phyloP scores from a whole-genome alignment of 495 filamentous ascomycete species.

The Saxispiralis lemnorum region DNA sequence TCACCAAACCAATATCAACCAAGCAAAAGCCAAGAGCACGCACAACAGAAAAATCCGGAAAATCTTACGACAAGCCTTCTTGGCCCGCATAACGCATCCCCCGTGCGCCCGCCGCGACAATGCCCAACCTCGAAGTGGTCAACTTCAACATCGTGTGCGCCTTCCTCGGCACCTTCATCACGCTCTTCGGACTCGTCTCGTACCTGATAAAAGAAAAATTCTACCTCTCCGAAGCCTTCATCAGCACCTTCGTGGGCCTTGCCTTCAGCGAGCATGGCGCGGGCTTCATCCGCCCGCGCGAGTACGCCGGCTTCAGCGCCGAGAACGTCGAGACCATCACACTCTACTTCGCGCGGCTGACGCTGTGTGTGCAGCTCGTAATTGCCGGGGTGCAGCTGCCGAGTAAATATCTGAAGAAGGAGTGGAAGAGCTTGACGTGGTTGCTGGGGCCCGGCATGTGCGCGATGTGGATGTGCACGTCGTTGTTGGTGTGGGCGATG shows the following conservation, averaged over 20 bases:
- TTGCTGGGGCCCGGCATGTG: conserved; percentile 77
- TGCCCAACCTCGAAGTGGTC: conserved; percentile 61
- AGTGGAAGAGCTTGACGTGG: conserved; percentile 63
- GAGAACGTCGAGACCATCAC: conserved; percentile 48
- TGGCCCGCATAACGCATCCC: not conserved
- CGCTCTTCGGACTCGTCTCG: conserved; percentile 71
- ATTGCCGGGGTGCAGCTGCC: conserved; percentile 84
- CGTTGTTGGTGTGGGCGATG: conserved; percentile 59
- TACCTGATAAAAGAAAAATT: conserved; percentile 80
- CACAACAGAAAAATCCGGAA: too few relatives aligned
- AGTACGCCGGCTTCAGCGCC: conserved; percentile 51
- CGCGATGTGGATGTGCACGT: conserved; percentile 74
- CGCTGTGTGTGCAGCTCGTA: conserved; percentile 80
- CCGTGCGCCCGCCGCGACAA: conserved; percentile 18
- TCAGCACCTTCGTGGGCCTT: conserved; percentile 65
- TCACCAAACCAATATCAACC: too few relatives aligned
- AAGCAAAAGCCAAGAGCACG: too few relatives aligned
- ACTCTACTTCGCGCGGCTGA: conserved; percentile 69
- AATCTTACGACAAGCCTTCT: not conserved
- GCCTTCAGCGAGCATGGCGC: conserved; percentile 60
- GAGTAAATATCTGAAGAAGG: conserved; percentile 56
- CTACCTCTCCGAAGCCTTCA: conserved; percentile 81
- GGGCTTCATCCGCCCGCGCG: conserved; percentile 57
- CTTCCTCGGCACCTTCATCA: conserved; percentile 72
- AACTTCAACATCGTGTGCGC: conserved; percentile 85